phyloP scores from a whole-genome alignment of 2,329 filamentous ascomycete genomes.

The Aspergillus amoenus region DNA sequence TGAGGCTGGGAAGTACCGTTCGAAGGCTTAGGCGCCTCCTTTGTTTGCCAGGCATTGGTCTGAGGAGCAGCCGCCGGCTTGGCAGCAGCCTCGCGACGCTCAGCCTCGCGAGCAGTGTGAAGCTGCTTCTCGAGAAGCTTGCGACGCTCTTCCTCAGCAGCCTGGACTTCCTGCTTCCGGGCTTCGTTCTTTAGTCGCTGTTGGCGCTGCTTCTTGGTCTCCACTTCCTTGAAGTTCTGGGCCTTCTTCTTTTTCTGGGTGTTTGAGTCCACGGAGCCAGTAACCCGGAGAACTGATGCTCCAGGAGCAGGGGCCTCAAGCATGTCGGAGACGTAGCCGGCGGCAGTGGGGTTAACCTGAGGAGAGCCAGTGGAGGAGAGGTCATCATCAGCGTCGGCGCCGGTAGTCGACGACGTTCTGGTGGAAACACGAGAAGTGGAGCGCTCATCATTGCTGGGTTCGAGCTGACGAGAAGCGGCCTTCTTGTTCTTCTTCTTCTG shows the following conservation, averaged over 20 bases:
- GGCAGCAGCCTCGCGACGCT: conserved; percentile 71
- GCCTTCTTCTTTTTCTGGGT: conserved; percentile 56
- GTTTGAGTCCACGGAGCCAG: conserved; percentile 57
- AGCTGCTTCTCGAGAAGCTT: conserved; percentile 77
- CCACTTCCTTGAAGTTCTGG: conserved; percentile 64
- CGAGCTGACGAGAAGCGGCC: conserved; percentile 57
- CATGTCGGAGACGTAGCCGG: conserved; percentile 84
- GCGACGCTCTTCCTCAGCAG: conserved; percentile 76
- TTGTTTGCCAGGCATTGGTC: conserved; percentile 55
- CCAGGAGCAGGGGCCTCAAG: conserved; percentile 69
- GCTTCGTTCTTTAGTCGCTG: conserved; percentile 86
- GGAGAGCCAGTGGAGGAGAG: conserved; percentile 70
- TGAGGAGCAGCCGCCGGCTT: conserved; percentile 45
- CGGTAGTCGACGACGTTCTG: conserved; percentile 67
- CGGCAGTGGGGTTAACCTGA: conserved; percentile 47
- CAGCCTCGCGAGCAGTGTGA: conserved; percentile 74
- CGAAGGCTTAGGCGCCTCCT: conserved; percentile 30
- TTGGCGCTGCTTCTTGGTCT: conserved; percentile 95
- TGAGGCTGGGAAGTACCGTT: conserved; percentile 22
- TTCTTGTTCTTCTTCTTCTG: conserved; percentile 68
- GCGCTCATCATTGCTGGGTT: conserved; percentile 46
- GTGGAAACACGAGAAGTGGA: conserved; percentile 49
- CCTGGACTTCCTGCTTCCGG: conserved; percentile 70
- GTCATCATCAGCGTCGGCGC: conserved; percentile 78
- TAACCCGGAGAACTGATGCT: conserved; percentile 76